phyloP scores from a whole-genome alignment of 2,329 filamentous ascomycete genomes.

The Exophiala xenobiotica region DNA sequence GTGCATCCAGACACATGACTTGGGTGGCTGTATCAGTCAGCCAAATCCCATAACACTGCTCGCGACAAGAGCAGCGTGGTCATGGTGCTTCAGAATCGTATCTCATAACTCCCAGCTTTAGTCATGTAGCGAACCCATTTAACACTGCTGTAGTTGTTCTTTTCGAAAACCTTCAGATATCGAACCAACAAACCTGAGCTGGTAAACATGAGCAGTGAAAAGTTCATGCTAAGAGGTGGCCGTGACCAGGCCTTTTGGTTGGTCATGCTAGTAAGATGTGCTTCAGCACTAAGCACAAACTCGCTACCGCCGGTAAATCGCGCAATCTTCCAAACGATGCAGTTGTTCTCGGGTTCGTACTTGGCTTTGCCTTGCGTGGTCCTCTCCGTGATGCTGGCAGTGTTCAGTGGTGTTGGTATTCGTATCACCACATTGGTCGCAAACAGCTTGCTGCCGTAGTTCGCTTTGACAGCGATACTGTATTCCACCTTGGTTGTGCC shows the following conservation, averaged over 20 bases:
- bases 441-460: slow-evolving; percentile 94
- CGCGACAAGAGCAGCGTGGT: background rate
- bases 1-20: no score
- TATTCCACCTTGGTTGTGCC: slow-evolving; percentile 98
- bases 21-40: background rate
- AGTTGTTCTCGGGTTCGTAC: slow-evolving; percentile 97
- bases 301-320: slow-evolving; percentile 98
- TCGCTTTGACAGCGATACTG: slow-evolving; percentile 94
- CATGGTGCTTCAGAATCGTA: slow-evolving; percentile 58
- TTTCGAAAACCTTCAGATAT: slow-evolving; percentile 98
- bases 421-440: slow-evolving; percentile 93
- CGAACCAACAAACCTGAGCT: slow-evolving; percentile 87
- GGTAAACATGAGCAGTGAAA: slow-evolving; percentile 96
- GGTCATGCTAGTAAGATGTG: slow-evolving; percentile 91
- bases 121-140: slow-evolving; percentile 99
- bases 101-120: slow-evolving; percentile 94
- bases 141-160: slow-evolving; percentile 97
- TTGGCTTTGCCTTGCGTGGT: slow-evolving; percentile 96
- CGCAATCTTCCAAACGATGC: slow-evolving; percentile 98
- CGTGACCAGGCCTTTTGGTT: slow-evolving; percentile 96
- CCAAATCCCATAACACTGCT: background rate
- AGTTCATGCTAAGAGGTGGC: slow-evolving; percentile 86
- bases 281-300: slow-evolving; percentile 91
- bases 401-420: slow-evolving; percentile 95
- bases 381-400: slow-evolving; percentile 86